Base-by-base conservation (phyloP, 495 filamentous ascomycete genomes). In the Venustampulla echinocandica region DNA sequence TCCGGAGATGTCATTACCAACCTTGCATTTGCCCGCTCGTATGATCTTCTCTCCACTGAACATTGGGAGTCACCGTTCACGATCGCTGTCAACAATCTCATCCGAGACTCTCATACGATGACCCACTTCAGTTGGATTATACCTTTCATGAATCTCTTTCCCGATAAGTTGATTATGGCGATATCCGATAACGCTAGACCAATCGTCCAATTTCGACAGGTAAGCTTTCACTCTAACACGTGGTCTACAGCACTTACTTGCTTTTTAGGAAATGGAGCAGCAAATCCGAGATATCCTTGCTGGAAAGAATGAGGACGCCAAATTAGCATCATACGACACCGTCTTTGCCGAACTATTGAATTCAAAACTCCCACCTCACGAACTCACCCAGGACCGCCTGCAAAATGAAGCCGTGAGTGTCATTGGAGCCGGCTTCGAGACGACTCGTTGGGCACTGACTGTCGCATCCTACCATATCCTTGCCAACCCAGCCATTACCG, bases 381-480 rank as follows among this genome's bases (percentile, higher is more conserved):
- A 67, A 50, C 59, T 57, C 40, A 50, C 44, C n/a, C 53, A 55
- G 41, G 49, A 54, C 14, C 52, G 63, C 3, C 46, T 65, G 4
- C 46, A 44, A 10, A 54, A 57, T 10, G 63, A 67, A 39, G 64
- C 58, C 10, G 52, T 54, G 19, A 57, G 42, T 11, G 49, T 64
- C 2, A 34, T 63, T 1, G 19, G 50, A 46, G 45, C 45, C 21
- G 50, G 50, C 6, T 48, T 36, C 13, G 18, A 44, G n/a, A 53
- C 50, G 1, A 49, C 46, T 17, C 15, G 39, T 10, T 53, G 45
- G 45, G 42, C 44, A 1, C 33, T 49, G 3, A 39, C 45, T 3
- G 24, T 49, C 11, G 32, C 40, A 18, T 30, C 30, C 10, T 70
- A 56, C 46, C 59, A 63, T 34, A 42, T 70, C 7, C 55, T 66